Percentiles rank a stretch among this genome's conserved stretches.
phyloP scores from a whole-genome alignment of 352 stramenopile genomes.

The Phytophthora ohioensis region DNA sequence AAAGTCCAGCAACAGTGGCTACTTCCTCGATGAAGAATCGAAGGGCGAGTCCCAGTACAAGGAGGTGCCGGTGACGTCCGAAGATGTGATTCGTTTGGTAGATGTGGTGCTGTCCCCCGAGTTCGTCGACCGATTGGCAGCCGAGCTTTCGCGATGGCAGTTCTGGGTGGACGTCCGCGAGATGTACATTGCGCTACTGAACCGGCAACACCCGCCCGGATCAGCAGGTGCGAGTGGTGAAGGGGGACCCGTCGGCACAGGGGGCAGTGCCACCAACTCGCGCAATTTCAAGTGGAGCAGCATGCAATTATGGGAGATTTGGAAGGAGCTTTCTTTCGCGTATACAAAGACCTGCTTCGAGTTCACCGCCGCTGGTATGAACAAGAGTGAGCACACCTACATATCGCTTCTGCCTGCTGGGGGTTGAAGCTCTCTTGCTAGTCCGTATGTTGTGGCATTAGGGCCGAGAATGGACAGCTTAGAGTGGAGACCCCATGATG shows the following conservation, averaged over 20 bases:
- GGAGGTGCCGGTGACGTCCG: constrained; percentile 71
- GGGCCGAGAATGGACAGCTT: not conserved
- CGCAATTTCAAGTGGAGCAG: constrained; percentile 82
- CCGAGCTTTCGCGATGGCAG: constrained; percentile 78
- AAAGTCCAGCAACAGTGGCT: constrained; percentile 22
- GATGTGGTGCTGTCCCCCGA: constrained; percentile 78
- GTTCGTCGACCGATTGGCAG: constrained; percentile 72
- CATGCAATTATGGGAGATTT: constrained; percentile 88
- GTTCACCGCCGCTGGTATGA: constrained; percentile 86
- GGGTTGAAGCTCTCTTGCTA: constrained; percentile 21
- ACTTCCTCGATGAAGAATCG: constrained; percentile 45
- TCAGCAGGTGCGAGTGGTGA: constrained; percentile 18
- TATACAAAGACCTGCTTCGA: constrained; percentile 88
- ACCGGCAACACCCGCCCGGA: constrained; percentile 39
- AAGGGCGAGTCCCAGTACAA: constrained; percentile 56
- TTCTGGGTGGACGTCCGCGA: constrained; percentile 84
- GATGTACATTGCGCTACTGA: constrained; percentile 72
- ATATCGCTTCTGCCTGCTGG: constrained; percentile 43
- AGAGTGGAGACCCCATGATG: constrained; percentile 23
- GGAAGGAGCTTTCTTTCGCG: constrained; percentile 83
- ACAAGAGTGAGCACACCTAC: constrained; percentile 67
- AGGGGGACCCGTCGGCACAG: constrained; percentile 27
- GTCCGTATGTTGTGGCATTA: not conserved
- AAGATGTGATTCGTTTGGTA: constrained; percentile 79
- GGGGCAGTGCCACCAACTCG: constrained; percentile 49